phyloP scores from a whole-genome alignment of 805 yeast species.

The Candida lessepsii region DNA sequence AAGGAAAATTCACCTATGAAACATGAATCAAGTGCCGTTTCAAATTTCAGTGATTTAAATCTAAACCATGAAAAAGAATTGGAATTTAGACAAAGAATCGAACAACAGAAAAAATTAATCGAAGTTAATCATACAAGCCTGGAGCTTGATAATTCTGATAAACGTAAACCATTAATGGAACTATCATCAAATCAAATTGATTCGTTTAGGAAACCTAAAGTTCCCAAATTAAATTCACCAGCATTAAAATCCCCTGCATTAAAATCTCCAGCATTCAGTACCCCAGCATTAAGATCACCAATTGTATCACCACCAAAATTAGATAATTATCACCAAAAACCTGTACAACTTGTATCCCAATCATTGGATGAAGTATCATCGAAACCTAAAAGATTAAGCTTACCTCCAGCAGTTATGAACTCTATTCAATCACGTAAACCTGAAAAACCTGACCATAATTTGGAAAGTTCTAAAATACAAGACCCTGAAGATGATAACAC shows the following conservation, averaged over 20 bases:
- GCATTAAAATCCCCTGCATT: slow-evolving; percentile 2
- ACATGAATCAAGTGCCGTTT: neutral
- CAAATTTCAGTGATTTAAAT: neutral
- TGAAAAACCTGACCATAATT: slow-evolving; percentile 1
- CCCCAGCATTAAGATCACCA: slow-evolving; percentile 1
- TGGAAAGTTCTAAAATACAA: neutral
- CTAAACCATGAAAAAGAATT: slow-evolving; percentile 20
- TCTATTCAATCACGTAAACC: slow-evolving; percentile 14
- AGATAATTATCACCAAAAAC: too few relatives aligned
- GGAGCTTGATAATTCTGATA: slow-evolving; percentile 1
- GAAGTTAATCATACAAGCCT: slow-evolving; percentile 13
- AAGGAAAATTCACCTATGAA: neutral
- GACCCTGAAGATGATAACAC: slow-evolving; percentile 15
- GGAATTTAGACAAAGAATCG: slow-evolving; percentile 25
- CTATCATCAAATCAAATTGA: slow-evolving; percentile 18
- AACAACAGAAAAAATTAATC: slow-evolving; percentile 23
- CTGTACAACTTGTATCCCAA: slow-evolving; percentile 1
- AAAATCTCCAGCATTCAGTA: neutral
- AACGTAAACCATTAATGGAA: slow-evolving; percentile 19
- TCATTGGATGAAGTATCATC: neutral
- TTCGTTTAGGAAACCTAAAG: slow-evolving; percentile 35
- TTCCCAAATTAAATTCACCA: slow-evolving; percentile 19
- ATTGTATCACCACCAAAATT: neutral
- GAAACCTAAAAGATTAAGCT: neutral
- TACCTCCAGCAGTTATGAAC: slow-evolving; percentile 16